Base-by-base conservation (phyloP, 176 grass and related monocot species). In the Cenchrus fungigraminus region DNA sequence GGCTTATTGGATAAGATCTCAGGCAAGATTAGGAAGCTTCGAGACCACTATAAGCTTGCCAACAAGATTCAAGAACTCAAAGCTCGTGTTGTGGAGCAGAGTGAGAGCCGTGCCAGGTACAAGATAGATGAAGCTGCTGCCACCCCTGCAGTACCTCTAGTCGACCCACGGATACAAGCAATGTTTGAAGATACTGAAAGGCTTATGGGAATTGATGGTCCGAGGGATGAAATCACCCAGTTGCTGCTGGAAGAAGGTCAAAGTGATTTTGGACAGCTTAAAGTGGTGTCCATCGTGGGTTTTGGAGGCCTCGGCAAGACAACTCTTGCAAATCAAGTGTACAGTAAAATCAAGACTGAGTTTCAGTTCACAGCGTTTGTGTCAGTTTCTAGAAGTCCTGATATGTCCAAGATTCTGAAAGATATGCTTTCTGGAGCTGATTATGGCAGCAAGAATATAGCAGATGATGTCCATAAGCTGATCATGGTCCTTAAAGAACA, bases 241-340 rank as follows among this genome's bases (percentile, higher is more conserved):
- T 10, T 1, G 49, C 17, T 81, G 31, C 55, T 13, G 32, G 29
- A 68, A 71, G 19, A 47, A 29, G 0, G 16, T 4, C 10, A 1
- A 1, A 12, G 1, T 0, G 12, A 8, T 1, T 29, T 72, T 25
- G 22, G 22, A 12, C 19, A n/a, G 28, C 67, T 60, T 16, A 82
- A 47, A 10, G 37, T 82, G 6, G 11, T 71, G 32, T 72, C 67
- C 4, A 47, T 82, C 0, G 22, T 83, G 0, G 68, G 80, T 9
- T 46, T 73, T 47, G 80, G 52, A 1, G 80, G 80, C 9, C 6
- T 82, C 5, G 80, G 80, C 20, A 82, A 82, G 53, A 82, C 80
- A 71, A 71, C n/a, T 8, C 50, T 82, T 82, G 80, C 80, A 12
- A 57, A 29, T 8, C 66, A 71, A 57, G 67, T 60, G 6, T 60